These are phyloP conservation scores for sweet orange (Citrus sinensis) DNA, from an alignment of 345 rosid species.

Conservation along the genomic window DVS_A1.0 CM039167.1:9194501-9195000, in stretches of 20 bases:
- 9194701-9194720: slow-evolving; percentile 87
- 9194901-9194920: background rate
- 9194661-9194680: slow-evolving; percentile 64
- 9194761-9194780: slow-evolving; percentile 61
- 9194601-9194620: slow-evolving; percentile 72
- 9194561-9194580: slow-evolving; percentile 50
- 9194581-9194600: slow-evolving; percentile 64
- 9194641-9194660: slow-evolving; percentile 77
- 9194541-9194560: slow-evolving; percentile 80
- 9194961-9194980: background rate
- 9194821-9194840: slow-evolving; percentile 70
- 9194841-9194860: slow-evolving; percentile 9
- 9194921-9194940: background rate
- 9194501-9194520: slow-evolving; percentile 33
- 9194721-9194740: slow-evolving; percentile 79
- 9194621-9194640: slow-evolving; percentile 74
- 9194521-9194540: slow-evolving; percentile 36
- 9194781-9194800: slow-evolving; percentile 64
- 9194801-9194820: slow-evolving; percentile 61
- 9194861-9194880: background rate
- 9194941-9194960: background rate
- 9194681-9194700: slow-evolving; percentile 83
- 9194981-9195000: background rate
- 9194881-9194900: background rate
- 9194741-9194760: slow-evolving; percentile 67